These are phyloP conservation scores for Ambrosia artemisiifolia DNA, from an alignment of 129 eudicot species.

Conservation along the genomic window DNA sequence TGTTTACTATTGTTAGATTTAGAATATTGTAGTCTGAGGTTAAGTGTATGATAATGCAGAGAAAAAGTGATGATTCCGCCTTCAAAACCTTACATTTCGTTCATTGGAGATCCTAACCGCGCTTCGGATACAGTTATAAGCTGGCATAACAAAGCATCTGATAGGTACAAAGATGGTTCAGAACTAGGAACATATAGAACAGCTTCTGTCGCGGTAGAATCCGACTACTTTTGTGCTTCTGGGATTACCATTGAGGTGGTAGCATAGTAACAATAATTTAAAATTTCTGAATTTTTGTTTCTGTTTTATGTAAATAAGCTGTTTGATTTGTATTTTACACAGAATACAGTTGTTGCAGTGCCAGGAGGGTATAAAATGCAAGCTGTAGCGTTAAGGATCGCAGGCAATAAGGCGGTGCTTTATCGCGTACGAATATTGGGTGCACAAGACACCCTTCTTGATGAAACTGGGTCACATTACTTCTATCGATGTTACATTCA, in stretches of 20 bases:
- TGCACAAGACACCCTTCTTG: slow-evolving; percentile 78
- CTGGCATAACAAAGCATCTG: slow-evolving; percentile 40
- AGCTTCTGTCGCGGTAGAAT: slow-evolving; percentile 20
- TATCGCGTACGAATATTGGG: slow-evolving; percentile 71
- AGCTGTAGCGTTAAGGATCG: slow-evolving; percentile 83
- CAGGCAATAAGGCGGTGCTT: slow-evolving; percentile 69
- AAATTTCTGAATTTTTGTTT: too few species aligned
- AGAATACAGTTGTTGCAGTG: slow-evolving; percentile 62
- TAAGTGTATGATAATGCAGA: slow-evolving; percentile 29
- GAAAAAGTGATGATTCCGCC: slow-evolving; percentile 72
- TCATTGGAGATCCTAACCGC: slow-evolving; percentile 54
- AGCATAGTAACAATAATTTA: too few species aligned
- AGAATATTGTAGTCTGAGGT: neutral
- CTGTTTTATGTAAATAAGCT: too few species aligned
- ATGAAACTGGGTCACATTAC: slow-evolving; percentile 66
- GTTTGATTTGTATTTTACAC: slow-evolving; percentile 2
- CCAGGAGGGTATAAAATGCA: slow-evolving; percentile 60
- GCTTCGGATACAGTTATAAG: slow-evolving; percentile 53
- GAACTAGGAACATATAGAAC: too few species aligned
- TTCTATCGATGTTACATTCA: slow-evolving; percentile 60
- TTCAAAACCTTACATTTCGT: slow-evolving; percentile 73
- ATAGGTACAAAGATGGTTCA: too few species aligned
- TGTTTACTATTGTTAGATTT: neutral
- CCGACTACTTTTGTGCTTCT: slow-evolving; percentile 81
- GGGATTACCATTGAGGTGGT: slow-evolving; percentile 22